These are phyloP conservation scores for Neurospora discreta DNA, from an alignment of 495 filamentous ascomycete genomes.

Conservation along the genomic window DNA sequence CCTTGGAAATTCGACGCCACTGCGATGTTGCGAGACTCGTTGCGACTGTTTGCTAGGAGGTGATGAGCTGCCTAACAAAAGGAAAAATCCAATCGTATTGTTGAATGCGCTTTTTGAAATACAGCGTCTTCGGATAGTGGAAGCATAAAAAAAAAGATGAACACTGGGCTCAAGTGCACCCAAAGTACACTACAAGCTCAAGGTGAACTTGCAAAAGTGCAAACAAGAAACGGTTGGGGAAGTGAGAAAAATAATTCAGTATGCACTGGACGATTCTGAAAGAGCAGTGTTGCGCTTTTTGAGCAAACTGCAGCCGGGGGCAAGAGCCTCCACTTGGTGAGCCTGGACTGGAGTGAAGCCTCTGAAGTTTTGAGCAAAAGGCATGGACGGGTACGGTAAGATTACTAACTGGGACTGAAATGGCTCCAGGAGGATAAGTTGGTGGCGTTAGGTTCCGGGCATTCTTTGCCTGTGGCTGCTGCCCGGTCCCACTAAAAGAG, in stretches of 20 bases:
- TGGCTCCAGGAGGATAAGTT: background rate
- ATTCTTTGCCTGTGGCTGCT: background rate
- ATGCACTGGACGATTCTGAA: background rate
- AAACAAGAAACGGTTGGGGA: background rate
- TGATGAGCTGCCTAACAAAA: background rate
- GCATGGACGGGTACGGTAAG: background rate
- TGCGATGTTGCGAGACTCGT: background rate
- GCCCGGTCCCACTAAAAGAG: background rate
- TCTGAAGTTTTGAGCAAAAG: background rate
- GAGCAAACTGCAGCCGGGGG: background rate
- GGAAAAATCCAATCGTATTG: background rate
- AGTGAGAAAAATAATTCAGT: background rate
- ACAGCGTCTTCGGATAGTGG: constrained; percentile 36
- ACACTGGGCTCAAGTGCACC: background rate
- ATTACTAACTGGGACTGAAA: background rate
- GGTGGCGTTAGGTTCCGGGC: background rate
- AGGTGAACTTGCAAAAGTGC: background rate
- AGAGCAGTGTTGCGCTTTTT: background rate
- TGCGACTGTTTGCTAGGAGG: background rate
- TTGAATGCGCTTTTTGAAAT: constrained; percentile 42
- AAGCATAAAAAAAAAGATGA: constrained; percentile 1
- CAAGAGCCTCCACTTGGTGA: background rate
- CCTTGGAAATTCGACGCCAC: background rate
- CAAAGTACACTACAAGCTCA: background rate
- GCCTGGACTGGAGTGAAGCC: background rate